These are phyloP conservation scores for Rhododendron ferrugineum DNA, from an alignment of 148 eudicot species.

Conservation along the genomic window DNA sequence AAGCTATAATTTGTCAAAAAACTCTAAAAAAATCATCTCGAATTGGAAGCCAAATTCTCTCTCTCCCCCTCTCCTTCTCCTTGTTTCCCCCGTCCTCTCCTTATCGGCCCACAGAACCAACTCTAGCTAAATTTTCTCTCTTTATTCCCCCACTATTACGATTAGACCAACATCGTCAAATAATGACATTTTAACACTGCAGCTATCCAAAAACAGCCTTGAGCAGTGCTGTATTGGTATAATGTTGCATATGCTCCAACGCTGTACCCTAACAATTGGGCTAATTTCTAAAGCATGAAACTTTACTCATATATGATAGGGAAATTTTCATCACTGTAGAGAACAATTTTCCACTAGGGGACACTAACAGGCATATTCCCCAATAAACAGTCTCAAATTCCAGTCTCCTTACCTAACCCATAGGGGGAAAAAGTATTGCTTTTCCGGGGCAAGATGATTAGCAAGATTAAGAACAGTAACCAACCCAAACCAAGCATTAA, in stretches of 20 bases:
- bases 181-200: not conserved
- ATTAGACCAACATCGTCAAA: not conserved
- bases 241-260: not conserved
- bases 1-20: not conserved
- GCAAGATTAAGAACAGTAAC: not conserved
- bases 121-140: not conserved
- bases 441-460: no score
- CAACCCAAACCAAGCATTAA: not conserved
- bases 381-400: not conserved
- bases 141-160: not conserved
- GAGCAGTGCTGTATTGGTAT: not conserved
- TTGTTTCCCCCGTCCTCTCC: not conserved
- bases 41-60: not conserved
- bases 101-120: not conserved
- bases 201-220: not conserved
- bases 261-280: not conserved
- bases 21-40: not conserved
- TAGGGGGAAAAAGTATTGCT: not conserved
- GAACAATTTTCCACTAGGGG: not conserved
- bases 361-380: not conserved
- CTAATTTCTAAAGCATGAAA: not conserved
- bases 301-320: not conserved
- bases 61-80: not conserved
- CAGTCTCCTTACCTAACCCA: not conserved
- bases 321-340: not conserved